Evolutionary conservation across 164 flowering plant species (phyloP), one percentile per base, ranked within the genome.

Genomic region (Vitis rotundifolia): DNA sequence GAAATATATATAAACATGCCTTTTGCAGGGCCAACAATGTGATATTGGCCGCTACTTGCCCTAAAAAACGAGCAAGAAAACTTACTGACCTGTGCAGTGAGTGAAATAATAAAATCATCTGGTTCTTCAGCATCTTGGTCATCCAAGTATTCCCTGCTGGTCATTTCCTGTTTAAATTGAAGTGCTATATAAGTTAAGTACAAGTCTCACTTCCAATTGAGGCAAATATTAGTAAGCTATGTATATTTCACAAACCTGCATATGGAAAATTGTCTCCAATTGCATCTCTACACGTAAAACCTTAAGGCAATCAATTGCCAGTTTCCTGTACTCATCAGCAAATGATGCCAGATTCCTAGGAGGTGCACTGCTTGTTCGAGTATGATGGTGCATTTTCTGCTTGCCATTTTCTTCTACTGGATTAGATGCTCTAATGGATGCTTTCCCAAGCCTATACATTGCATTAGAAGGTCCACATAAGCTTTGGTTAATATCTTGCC

Each of bases 91-190:
- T 88, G 93, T 56, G 99, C 84, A 59, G 94, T 89, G 66, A 93
- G 89, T 61, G 99, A 91, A 73, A 96, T 91, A 64, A 96, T 82
- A 73, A 87, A 96, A 81, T 96, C 97, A 82, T 96, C 99, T 8
- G 99, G 99, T 81, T 96, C 99, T 85, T 96, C 99, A 15, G 99
- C 97, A 88, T 96, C 99, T 84, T 89, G 89, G 75, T 96, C 97
- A 60, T 96, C 99, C 82, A 88, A 59, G 77, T 93, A 96, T 60
- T 91, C 97, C 81, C 94, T 85, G 68, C 61, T 87, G 31, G 83
- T 79, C 96, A 96, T 92, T 82, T 89, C 97, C 99, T 96, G 86
- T 71, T 72, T 51, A 11, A 80, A 52, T 63, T 63, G 63, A 22
- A 18, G 48, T 22, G 5, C 49, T 57, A 29, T 19, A 52, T 61